Percentiles rank a stretch among this genome's conserved stretches.
phyloP scores from a whole-genome alignment of 2,329 filamentous ascomycete genomes.

The Nemania abortiva region DNA sequence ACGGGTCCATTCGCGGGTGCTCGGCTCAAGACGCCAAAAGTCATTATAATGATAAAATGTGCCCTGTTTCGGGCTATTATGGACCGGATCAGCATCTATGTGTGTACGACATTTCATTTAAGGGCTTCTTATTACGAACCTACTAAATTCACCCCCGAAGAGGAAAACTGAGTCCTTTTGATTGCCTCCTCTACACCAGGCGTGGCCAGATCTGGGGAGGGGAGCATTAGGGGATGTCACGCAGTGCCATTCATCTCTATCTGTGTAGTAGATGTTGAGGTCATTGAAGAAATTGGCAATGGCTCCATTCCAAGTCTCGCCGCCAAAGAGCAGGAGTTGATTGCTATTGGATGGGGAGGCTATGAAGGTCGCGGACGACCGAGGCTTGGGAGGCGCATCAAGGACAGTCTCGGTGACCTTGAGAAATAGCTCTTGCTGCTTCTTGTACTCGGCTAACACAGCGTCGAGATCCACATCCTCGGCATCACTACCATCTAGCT shows the following conservation, averaged over 20 bases:
- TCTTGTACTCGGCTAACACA: conserved; percentile 92
- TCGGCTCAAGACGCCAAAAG: conserved; percentile 93
- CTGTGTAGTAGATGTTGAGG: conserved; percentile 78
- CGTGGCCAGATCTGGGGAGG: conserved; percentile 90
- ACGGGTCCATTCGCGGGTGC: conserved; percentile 88
- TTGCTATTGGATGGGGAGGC: conserved; percentile 88
- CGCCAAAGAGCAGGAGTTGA: conserved; percentile 91
- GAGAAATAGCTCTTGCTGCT: conserved; percentile 91
- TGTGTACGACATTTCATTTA: conserved; percentile 2
- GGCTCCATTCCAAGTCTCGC: conserved; percentile 95
- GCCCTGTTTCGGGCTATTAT: conserved; percentile 60
- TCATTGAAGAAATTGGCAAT: conserved; percentile 80
- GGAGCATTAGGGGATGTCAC: conserved; percentile 93
- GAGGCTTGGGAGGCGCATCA: conserved; percentile 78
- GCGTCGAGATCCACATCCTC: conserved; percentile 95
- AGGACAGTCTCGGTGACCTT: conserved; percentile 88
- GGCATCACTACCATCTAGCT: conserved; percentile 83
- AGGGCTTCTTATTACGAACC: conserved; percentile 51
- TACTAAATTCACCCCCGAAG: conserved; percentile 96
- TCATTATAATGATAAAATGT: conserved; percentile 99
- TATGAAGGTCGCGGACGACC: conserved; percentile 84
- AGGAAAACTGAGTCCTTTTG: conserved; percentile 84
- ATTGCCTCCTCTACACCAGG: conserved; percentile 92
- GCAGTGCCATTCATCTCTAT: conserved; percentile 88
- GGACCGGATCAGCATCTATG: conserved; percentile 27